Conservation (phyloP, 345 rosid genomes). For the Gossypium anomalum region DNA sequence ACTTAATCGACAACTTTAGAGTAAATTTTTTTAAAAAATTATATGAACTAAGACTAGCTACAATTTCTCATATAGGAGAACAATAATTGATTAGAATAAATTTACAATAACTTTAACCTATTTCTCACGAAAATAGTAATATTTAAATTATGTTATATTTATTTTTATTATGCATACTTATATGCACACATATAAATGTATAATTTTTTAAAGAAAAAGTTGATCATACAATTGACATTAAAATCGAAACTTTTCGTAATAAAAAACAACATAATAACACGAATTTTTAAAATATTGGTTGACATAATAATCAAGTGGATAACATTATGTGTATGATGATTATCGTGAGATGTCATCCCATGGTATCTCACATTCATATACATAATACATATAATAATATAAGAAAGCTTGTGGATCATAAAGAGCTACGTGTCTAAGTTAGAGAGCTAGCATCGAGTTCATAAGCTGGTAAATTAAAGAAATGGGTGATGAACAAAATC, state of each 20-base stretch:
- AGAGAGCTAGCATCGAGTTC: conserved; percentile 11
- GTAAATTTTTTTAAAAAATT: no score
- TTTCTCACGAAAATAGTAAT: no score
- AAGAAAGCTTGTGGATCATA: conserved; percentile 18
- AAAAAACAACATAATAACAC: accelerated
- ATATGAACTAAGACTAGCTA: no score
- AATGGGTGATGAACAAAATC: conserved; percentile 59
- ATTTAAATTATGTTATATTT: not conserved
- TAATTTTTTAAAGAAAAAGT: not conserved
- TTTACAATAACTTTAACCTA: no score
- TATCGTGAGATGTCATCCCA: not conserved
- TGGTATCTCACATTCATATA: not conserved
- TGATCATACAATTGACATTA: not conserved
- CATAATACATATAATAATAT: conserved; percentile 4
- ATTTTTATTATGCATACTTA: not conserved
- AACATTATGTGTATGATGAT: not conserved
- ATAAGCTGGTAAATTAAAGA: not conserved
- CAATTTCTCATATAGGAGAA: no score
- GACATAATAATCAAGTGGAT: not conserved
- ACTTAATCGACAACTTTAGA: no score
- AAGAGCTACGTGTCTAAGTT: conserved; percentile 23
- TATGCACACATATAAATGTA: not conserved
- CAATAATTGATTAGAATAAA: no score
- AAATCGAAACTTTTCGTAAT: not conserved
- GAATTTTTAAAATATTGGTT: not conserved